These are phyloP conservation scores for Peronospora tabacina DNA, from an alignment of 352 stramenopile species.

Conservation along the genomic window DNA sequence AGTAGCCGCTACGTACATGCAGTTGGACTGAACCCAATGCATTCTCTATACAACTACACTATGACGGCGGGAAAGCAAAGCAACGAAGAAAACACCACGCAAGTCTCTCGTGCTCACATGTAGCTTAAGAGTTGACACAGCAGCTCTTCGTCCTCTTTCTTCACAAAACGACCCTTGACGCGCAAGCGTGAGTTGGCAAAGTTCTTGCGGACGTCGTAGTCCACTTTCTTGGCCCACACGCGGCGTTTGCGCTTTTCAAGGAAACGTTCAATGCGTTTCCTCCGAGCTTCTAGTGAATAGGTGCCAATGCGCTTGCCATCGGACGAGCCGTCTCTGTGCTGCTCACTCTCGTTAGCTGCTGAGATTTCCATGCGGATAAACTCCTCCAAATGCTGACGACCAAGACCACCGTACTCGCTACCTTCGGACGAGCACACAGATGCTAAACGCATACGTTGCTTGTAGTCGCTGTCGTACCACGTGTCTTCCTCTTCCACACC, in stretches of 20 bases:
- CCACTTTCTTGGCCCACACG: constrained; percentile 96
- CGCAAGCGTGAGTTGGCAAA: constrained; percentile 96
- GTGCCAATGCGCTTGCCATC: constrained; percentile 76
- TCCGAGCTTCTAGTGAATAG: constrained; percentile 82
- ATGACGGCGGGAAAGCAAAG: constrained; percentile 26
- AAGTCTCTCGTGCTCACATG: constrained; percentile 38
- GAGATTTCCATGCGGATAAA: constrained; percentile 82
- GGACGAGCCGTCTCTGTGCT: constrained; percentile 20
- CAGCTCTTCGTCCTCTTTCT: constrained; percentile 96
- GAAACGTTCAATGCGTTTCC: constrained; percentile 84
- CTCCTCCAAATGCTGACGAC: constrained; percentile 64
- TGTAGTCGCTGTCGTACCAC: constrained; percentile 64
- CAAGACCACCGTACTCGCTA: constrained; percentile 64
- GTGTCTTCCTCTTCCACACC: constrained; percentile 56
- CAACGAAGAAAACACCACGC: constrained; percentile 20
- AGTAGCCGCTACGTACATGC: constrained; percentile 28
- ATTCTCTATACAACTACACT: constrained; percentile 38
- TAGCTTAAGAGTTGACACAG: constrained; percentile 78
- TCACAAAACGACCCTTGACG: constrained; percentile 98
- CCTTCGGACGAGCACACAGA: constrained; percentile 74
- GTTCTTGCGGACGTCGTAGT: constrained; percentile 98
- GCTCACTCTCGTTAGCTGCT: constrained; percentile 49
- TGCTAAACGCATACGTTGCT: constrained; percentile 53
- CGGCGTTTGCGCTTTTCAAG: constrained; percentile 89
- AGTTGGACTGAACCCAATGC: constrained; percentile 26